Evolutionary conservation across 2,329 filamentous ascomycete species (phyloP).

Genomic region (Xylaria sp.): DNA sequence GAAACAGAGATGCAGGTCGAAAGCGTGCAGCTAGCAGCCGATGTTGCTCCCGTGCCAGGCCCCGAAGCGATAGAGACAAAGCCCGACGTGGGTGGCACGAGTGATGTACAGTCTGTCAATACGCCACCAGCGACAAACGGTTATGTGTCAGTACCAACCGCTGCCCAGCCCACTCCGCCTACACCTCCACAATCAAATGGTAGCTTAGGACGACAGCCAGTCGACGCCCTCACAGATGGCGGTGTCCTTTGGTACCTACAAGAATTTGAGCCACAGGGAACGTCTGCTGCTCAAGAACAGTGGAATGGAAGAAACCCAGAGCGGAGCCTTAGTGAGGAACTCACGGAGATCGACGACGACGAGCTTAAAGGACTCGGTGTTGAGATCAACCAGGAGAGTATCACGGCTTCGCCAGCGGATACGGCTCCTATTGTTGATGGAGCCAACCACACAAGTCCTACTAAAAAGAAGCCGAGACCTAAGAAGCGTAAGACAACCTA

Average conservation of each 20-base stretch:
- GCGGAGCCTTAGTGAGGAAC: conserved; percentile 79
- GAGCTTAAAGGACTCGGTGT: conserved; percentile 77
- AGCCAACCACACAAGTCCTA: conserved; percentile 39
- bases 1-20: conserved; percentile 47
- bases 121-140: conserved; percentile 63
- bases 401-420: conserved; percentile 54
- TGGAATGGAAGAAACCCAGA: conserved; percentile 77
- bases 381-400: conserved; percentile 63
- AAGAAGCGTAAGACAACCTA: conserved; percentile 47
- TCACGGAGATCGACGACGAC: conserved; percentile 93
- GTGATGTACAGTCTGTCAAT: conserved; percentile 51
- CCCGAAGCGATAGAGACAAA: conserved; percentile 43
- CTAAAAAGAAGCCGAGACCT: conserved; percentile 45
- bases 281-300: conserved; percentile 79
- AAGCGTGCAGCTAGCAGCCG: conserved; percentile 43
- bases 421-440: conserved; percentile 41
- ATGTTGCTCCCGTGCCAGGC: conserved; percentile 14
- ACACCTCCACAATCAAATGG: conserved; percentile 75
- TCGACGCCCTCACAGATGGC: conserved; percentile 71
- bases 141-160: conserved; percentile 53
- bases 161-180: conserved; percentile 61
- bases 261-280: conserved; percentile 81
- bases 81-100: conserved; percentile 44
- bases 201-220: conserved; percentile 61
- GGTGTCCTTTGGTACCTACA: conserved; percentile 91